Conservation (phyloP, 2,329 filamentous ascomycete genomes). For the Aureobasidium mangrovei region DNA sequence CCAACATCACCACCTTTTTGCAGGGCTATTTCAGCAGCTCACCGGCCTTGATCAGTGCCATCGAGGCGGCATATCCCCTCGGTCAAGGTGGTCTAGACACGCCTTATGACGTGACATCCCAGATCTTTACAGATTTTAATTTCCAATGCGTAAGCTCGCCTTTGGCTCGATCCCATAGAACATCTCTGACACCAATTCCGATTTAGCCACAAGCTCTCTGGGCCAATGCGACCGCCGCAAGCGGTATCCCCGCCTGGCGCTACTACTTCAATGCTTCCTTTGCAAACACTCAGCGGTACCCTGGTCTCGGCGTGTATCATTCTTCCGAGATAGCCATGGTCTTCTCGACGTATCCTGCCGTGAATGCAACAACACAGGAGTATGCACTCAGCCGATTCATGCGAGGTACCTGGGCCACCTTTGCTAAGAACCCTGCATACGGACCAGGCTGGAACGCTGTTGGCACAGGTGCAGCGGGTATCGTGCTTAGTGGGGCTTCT, state of each 20-base stretch:
- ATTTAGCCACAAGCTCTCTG: slow-evolving; percentile 18
- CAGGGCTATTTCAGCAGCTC: slow-evolving; percentile 17
- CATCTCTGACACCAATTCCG: background rate
- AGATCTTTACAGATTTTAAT: slow-evolving; percentile 23
- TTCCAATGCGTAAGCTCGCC: slow-evolving; percentile 22
- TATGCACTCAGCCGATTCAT: slow-evolving; percentile 25
- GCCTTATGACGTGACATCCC: slow-evolving; percentile 21
- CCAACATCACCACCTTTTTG: slow-evolving; percentile 21
- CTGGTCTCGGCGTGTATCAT: slow-evolving; percentile 27
- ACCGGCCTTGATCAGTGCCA: slow-evolving; percentile 18
- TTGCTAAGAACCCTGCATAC: slow-evolving; percentile 29
- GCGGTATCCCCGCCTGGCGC: slow-evolving; percentile 28
- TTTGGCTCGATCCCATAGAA: too few species aligned
- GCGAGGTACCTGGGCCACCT: slow-evolving; percentile 28
- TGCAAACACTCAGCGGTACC: slow-evolving; percentile 25
- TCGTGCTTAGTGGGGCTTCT: slow-evolving; percentile 19
- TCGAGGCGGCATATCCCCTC: slow-evolving; percentile 24
- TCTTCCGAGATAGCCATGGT: slow-evolving; percentile 28
- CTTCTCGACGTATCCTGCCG: slow-evolving; percentile 27
- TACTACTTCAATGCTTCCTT: slow-evolving; percentile 32
- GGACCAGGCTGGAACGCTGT: slow-evolving; percentile 31
- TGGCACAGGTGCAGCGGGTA: slow-evolving; percentile 19
- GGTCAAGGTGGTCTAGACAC: slow-evolving; percentile 18
- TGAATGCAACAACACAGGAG: slow-evolving; percentile 25
- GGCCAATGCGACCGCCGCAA: slow-evolving; percentile 23